Percentiles rank a stretch among this genome's conserved stretches.
These are phyloP conservation scores for Isoetes taiwanensis DNA, from an alignment of 75 land plant genomes.

Conservation along the genomic window DNA sequence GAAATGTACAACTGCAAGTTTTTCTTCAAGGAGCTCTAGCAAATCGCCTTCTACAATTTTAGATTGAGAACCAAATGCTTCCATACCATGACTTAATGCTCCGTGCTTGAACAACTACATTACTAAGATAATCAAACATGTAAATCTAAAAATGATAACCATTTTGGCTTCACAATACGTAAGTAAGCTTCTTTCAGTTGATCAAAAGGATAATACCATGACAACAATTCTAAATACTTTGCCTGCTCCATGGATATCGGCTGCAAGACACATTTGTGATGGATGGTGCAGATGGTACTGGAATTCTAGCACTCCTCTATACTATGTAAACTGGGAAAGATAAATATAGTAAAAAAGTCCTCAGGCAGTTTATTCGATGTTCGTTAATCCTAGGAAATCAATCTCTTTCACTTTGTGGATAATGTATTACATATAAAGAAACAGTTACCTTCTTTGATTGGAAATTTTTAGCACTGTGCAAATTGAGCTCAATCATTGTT, in stretches of 20 bases:
- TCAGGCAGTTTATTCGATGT: not conserved
- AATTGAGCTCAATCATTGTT: not conserved
- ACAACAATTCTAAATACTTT: not conserved
- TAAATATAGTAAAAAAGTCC: not conserved
- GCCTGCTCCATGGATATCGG: not conserved
- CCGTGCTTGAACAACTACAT: not conserved
- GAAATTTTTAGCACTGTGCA: not conserved
- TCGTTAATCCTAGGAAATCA: no score
- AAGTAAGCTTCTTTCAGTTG: slow-evolving; percentile 89
- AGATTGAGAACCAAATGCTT: not conserved
- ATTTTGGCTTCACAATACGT: not conserved
- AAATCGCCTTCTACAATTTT: not conserved
- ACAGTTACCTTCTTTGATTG: not conserved
- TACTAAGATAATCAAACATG: not conserved
- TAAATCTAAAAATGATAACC: not conserved
- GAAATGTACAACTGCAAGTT: slow-evolving; percentile 1
- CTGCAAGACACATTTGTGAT: not conserved
- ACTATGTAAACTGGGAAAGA: not conserved
- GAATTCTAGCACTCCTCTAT: not conserved
- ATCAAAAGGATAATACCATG: slow-evolving; percentile 26
- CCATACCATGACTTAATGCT: slow-evolving; percentile 2
- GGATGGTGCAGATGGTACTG: not conserved
- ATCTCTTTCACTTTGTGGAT: not conserved
- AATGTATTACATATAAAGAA: not conserved
- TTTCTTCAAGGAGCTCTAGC: slow-evolving; percentile 2